These are phyloP conservation scores for Fragilaria radians DNA, from an alignment of 108 stramenopile genomes.

Conservation along the genomic window DNA sequence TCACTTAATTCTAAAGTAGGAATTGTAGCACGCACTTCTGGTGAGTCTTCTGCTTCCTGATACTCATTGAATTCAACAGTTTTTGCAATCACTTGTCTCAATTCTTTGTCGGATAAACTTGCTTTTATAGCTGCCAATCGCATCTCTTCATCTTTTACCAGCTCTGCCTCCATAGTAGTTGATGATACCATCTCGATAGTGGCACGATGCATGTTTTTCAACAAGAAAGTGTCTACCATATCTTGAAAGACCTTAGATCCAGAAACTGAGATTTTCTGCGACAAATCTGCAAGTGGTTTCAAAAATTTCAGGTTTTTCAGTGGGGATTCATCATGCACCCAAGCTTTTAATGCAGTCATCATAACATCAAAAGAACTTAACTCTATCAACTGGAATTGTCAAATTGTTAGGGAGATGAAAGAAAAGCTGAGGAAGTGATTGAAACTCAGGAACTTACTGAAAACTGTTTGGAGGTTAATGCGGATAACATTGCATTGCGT, in stretches of 20 bases:
- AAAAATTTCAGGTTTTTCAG: constrained; percentile 89
- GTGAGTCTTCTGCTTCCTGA: constrained; percentile 87
- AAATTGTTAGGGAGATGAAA: background rate
- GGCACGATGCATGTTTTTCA: constrained; percentile 86
- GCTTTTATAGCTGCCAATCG: constrained; percentile 76
- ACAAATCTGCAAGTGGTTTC: constrained; percentile 80
- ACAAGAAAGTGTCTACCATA: constrained; percentile 67
- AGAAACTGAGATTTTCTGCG: constrained; percentile 66
- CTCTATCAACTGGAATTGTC: too few relatives aligned
- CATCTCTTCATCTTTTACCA: constrained; percentile 68
- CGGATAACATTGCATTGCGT: constrained; percentile 81
- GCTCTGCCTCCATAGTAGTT: constrained; percentile 73
- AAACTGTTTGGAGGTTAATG: constrained; percentile 96
- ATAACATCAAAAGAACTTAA: too few relatives aligned
- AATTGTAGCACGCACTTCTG: constrained; percentile 90
- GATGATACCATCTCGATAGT: constrained; percentile 93
- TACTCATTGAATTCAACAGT: constrained; percentile 80
- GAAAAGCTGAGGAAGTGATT: background rate
- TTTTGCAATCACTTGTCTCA: constrained; percentile 75
- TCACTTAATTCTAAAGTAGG: constrained; percentile 82
- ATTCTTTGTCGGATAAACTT: constrained; percentile 66
- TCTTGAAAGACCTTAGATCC: constrained; percentile 85
- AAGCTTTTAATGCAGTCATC: too few relatives aligned
- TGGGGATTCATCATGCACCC: constrained; percentile 91
- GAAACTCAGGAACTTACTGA: constrained; percentile 14